These are phyloP conservation scores for Phytophthora tentaculata DNA, from an alignment of 352 stramenopile genomes.

Conservation along the genomic window DNA sequence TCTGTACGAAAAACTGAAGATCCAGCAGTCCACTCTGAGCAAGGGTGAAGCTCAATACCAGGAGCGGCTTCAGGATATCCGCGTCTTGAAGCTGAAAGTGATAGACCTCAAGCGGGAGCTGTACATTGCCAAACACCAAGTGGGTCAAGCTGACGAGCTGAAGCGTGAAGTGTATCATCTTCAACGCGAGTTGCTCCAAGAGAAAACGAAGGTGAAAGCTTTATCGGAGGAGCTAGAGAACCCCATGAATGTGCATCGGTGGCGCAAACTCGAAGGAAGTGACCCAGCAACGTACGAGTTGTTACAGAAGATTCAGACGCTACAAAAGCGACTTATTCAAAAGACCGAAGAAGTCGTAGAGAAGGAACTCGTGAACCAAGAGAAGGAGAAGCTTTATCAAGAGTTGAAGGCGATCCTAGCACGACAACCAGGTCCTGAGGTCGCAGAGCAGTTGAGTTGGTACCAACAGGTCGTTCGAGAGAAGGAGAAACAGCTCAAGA, in stretches of 20 bases:
- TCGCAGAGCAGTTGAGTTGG: constrained; percentile 94
- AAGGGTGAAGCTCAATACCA: constrained; percentile 95
- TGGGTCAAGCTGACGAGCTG: constrained; percentile 86
- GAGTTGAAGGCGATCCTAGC: constrained; percentile 95
- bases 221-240: constrained; percentile 97
- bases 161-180: constrained; percentile 91
- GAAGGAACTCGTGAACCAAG: constrained; percentile 94
- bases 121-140: constrained; percentile 90
- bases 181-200: constrained; percentile 92
- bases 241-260: constrained; percentile 98
- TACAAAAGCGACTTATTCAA: constrained; percentile 94
- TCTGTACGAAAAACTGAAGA: constrained; percentile 98
- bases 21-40: constrained; percentile 93
- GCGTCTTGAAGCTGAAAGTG: constrained; percentile 96
- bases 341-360: constrained; percentile 96
- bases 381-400: constrained; percentile 96
- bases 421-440: constrained; percentile 93
- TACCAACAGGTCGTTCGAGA: constrained; percentile 96
- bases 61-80: constrained; percentile 93
- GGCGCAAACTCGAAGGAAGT: constrained; percentile 96
- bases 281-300: constrained; percentile 96
- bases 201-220: constrained; percentile 97
- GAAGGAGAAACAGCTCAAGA: constrained; percentile 97
- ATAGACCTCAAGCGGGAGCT: constrained; percentile 93
- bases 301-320: constrained; percentile 96